phyloP scores from a whole-genome alignment of 192 early-diverging fungal species.

The Coemansia sp. region DNA sequence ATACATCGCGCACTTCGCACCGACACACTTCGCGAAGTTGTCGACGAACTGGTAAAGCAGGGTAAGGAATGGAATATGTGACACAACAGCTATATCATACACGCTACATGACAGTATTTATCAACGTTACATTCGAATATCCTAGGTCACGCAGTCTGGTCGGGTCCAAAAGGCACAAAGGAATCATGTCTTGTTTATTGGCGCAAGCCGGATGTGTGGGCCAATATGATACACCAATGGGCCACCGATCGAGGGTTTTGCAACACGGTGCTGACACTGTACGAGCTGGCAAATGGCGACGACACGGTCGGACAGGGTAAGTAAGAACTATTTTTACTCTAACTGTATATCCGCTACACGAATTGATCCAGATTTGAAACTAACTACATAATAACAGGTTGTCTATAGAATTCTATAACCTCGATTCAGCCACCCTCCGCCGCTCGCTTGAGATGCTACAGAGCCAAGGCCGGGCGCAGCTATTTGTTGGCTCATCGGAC shows the following conservation, averaged over 20 bases:
- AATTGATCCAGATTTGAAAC: not conserved
- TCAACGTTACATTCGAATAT: not conserved
- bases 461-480: conserved; percentile 77
- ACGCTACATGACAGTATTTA: not conserved
- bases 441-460: conserved; percentile 79
- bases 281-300: conserved; percentile 88
- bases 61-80: conserved; percentile 21
- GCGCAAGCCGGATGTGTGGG: conserved; percentile 92
- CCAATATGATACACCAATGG: conserved; percentile 76
- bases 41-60: conserved; percentile 72
- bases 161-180: conserved; percentile 37
- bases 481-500: conserved; percentile 61
- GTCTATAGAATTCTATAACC: conserved; percentile 72
- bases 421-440: conserved; percentile 70
- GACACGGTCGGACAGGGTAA: conserved; percentile 70
- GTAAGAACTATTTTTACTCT: not conserved
- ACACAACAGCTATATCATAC: not conserved
- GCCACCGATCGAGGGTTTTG: conserved; percentile 71
- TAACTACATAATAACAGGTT: not conserved
- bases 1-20: conserved; percentile 66
- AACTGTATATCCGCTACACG: too few species aligned
- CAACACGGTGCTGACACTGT: conserved; percentile 81
- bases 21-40: conserved; percentile 68
- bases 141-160: conserved; percentile 57
- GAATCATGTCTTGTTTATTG: conserved; percentile 73